phyloP scores from a whole-genome alignment of 2,329 filamentous ascomycete genomes.

The Sarocladium kiliense region DNA sequence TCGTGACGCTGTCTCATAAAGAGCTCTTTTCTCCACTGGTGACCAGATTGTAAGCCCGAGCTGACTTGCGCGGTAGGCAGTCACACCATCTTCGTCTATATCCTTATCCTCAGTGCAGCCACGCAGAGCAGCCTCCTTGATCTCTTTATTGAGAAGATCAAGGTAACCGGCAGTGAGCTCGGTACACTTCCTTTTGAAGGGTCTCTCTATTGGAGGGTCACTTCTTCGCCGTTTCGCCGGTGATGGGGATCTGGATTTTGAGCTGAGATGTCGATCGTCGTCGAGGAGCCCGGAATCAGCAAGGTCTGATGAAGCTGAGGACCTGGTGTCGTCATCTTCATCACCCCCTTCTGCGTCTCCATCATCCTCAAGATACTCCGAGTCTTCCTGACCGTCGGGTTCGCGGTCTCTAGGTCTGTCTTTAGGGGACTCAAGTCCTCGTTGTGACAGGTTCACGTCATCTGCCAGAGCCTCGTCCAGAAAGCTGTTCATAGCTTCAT shows the following conservation, averaged over 20 bases:
- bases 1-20: slow-evolving; percentile 62
- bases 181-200: slow-evolving; percentile 41
- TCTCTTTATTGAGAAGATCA: slow-evolving; percentile 50
- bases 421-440: background rate
- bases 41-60: slow-evolving; percentile 70
- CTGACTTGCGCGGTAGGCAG: slow-evolving; percentile 40
- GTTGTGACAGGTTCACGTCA: background rate
- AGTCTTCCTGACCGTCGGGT: slow-evolving; percentile 9
- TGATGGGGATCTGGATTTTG: background rate
- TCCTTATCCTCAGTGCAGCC: slow-evolving; percentile 25
- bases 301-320: background rate
- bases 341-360: slow-evolving; percentile 8
- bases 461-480: background rate
- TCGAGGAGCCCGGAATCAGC: background rate
- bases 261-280: background rate
- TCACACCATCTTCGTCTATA: slow-evolving; percentile 11
- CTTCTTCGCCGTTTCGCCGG: background rate
- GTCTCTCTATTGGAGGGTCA: slow-evolving; percentile 14
- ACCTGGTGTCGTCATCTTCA: slow-evolving; percentile 7
- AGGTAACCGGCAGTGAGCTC: slow-evolving; percentile 43
- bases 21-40: slow-evolving; percentile 59
- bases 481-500: background rate
- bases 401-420: background rate
- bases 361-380: slow-evolving; percentile 4
- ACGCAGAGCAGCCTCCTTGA: slow-evolving; percentile 44